Percentiles rank a stretch among this genome's conserved stretches.
These are phyloP conservation scores for Aspergillus coremiiformis DNA, from an alignment of 495 filamentous ascomycete species.

Conservation along the genomic window DNA sequence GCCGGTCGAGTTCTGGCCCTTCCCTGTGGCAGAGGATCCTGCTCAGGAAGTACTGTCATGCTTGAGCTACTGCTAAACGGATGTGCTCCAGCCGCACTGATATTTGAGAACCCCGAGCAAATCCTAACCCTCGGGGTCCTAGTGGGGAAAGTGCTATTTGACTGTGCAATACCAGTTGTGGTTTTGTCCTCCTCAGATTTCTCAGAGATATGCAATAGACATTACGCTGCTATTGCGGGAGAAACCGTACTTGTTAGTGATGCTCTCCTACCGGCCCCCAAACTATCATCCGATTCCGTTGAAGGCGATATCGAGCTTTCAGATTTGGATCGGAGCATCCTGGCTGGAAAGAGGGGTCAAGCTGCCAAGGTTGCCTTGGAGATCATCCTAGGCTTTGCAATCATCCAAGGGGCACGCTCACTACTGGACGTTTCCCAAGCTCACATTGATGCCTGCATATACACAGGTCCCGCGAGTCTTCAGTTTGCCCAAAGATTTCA, in stretches of 20 bases:
- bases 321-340: constrained; percentile 12
- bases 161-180: constrained; percentile 21
- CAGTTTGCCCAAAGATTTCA: constrained; percentile 18
- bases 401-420: constrained; percentile 11
- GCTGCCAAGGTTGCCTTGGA: constrained; percentile 21
- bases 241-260: background rate
- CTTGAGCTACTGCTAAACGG: constrained; percentile 24
- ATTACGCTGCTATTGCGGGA: background rate
- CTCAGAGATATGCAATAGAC: background rate
- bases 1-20: constrained; percentile 20
- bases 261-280: background rate
- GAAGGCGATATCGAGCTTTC: background rate
- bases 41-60: constrained; percentile 24
- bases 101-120: constrained; percentile 23
- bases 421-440: constrained; percentile 20
- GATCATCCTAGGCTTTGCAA: constrained; percentile 19
- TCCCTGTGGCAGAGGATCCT: constrained; percentile 26
- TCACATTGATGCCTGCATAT: constrained; percentile 30
- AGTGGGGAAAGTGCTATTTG: constrained; percentile 23
- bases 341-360: constrained; percentile 16
- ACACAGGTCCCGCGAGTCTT: constrained; percentile 25
- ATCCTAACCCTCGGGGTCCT: constrained; percentile 27
- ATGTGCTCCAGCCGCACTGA: constrained; percentile 13
- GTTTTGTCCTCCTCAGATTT: constrained; percentile 11
- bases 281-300: background rate